phyloP scores from a whole-genome alignment of 768 basidiomycete species.

The Epithele typhae region DNA sequence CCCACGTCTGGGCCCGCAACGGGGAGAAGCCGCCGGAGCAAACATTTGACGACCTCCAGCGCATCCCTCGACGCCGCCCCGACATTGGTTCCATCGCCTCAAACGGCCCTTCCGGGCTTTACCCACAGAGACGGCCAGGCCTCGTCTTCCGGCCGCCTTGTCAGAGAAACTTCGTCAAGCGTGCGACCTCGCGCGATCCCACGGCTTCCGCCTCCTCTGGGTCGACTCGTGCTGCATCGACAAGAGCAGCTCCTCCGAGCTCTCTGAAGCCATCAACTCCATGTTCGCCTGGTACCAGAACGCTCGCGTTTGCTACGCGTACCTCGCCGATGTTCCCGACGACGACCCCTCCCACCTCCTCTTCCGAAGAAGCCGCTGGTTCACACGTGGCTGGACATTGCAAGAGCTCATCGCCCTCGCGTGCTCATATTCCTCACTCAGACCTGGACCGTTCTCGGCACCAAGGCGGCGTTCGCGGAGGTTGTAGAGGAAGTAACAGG shows the following conservation, averaged over 20 bases:
- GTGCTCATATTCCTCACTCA: not conserved
- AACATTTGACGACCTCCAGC: not conserved
- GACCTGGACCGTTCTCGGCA: not conserved
- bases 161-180: not conserved
- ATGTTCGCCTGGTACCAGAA: constrained; percentile 5
- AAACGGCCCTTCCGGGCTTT: not conserved
- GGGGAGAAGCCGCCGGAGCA: constrained; percentile 1
- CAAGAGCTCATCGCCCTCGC: constrained; percentile 1
- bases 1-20: not conserved
- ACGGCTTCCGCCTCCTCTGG: constrained; percentile 5
- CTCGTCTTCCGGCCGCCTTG: not conserved
- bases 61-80: not conserved
- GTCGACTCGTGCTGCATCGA: constrained; percentile 11
- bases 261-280: constrained; percentile 3
- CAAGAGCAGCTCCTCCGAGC: constrained; percentile 2
- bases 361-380: constrained; percentile 3
- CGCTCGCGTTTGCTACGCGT: constrained; percentile 7
- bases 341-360: not conserved
- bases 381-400: constrained; percentile 5
- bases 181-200: constrained; percentile 2
- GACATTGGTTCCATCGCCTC: not conserved
- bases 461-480: constrained; percentile 1
- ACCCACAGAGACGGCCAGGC: not conserved
- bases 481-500: constrained; percentile 1
- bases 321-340: constrained; percentile 4